These are phyloP conservation scores for Tricholoma bakamatsutake DNA, from an alignment of 768 basidiomycete genomes.

Conservation along the genomic window DNA sequence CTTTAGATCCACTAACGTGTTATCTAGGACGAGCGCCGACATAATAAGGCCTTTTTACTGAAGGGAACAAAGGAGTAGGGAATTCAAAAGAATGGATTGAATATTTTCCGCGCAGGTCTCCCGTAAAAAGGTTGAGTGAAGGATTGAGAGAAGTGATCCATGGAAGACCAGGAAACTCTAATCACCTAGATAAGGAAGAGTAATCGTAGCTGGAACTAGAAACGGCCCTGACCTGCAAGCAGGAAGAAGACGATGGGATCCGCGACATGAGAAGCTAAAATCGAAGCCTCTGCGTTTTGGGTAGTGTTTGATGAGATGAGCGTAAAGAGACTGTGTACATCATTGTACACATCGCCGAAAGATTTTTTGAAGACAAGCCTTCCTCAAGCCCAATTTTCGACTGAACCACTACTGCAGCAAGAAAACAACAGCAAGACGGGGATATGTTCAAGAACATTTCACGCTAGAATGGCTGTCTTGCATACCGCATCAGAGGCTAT, in stretches of 20 bases:
- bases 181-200: not conserved
- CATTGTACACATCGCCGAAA: not conserved
- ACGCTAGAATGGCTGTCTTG: not conserved
- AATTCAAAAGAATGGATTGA: constrained; percentile 7
- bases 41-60: constrained; percentile 2
- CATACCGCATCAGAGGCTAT: not conserved
- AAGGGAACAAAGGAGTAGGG: constrained; percentile 1
- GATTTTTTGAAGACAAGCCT: not conserved
- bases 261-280: constrained; percentile 11
- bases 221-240: constrained; percentile 6
- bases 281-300: constrained; percentile 8
- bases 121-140: constrained; percentile 1
- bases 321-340: not conserved
- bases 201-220: not conserved
- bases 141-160: constrained; percentile 4
- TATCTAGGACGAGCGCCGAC: constrained; percentile 14
- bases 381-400: not conserved
- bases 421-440: no score
- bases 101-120: not conserved
- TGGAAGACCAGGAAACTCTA: constrained; percentile 7
- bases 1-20: constrained; percentile 13
- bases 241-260: constrained; percentile 12
- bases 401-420: no score
- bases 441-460: no score
- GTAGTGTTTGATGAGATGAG: not conserved